Conservation (phyloP, 768 basidiomycete species). For the button mushroom (Agaricus bisporus) region DNA sequence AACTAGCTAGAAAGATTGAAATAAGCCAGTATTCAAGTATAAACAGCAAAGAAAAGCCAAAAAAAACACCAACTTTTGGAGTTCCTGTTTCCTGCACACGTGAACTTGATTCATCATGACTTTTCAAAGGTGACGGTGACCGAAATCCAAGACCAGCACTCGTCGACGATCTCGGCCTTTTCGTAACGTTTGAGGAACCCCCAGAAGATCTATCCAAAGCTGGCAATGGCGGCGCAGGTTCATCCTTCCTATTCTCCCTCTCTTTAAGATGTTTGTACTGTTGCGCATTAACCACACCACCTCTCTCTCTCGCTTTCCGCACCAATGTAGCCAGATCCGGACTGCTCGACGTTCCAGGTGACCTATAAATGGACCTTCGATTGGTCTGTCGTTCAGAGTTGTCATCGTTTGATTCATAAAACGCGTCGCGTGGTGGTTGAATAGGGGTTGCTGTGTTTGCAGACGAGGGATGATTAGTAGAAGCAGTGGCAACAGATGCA, state of each 20-base stretch:
- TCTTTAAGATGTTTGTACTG: slow-evolving; percentile 24
- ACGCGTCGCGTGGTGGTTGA: slow-evolving; percentile 5
- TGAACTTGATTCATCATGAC: slow-evolving; percentile 8
- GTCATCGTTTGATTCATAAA: slow-evolving; percentile 3
- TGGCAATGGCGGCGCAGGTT: slow-evolving; percentile 38
- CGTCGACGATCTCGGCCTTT: slow-evolving; percentile 3
- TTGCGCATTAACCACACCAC: slow-evolving; percentile 31
- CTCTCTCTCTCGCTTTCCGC: slow-evolving; percentile 74
- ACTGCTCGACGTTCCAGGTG: slow-evolving; percentile 83
- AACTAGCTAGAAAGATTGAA: slow-evolving; percentile 25
- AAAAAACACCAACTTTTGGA: slow-evolving; percentile 39
- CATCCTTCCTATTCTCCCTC: slow-evolving; percentile 24
- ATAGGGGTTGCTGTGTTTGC: not conserved
- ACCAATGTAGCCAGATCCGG: slow-evolving; percentile 88
- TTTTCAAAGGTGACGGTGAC: not conserved
- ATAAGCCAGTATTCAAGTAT: not conserved
- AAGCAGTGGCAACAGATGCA: slow-evolving; percentile 38
- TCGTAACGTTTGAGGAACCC: not conserved
- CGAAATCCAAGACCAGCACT: not conserved
- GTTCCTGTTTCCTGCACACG: slow-evolving; percentile 15
- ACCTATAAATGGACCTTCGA: slow-evolving; percentile 81
- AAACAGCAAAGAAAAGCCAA: not conserved
- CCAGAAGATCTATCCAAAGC: slow-evolving; percentile 23
- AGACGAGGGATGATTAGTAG: slow-evolving; percentile 35
- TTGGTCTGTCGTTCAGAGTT: slow-evolving; percentile 45